Percentiles rank a stretch among this genome's conserved stretches.
Conservation (phyloP, 257 asterid genomes). For the Datura wrightii region DNA sequence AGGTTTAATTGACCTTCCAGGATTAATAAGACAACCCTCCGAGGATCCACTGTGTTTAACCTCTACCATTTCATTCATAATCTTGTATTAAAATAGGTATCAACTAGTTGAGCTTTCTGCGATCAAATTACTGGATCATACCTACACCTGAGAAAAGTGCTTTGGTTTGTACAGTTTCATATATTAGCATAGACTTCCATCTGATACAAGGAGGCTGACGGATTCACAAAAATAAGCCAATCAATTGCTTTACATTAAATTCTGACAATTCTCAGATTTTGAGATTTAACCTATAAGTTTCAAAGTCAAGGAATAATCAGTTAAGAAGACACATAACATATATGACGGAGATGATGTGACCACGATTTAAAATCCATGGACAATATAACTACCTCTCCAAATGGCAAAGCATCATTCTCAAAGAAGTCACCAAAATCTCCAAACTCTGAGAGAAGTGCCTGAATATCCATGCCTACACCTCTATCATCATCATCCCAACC, state of each 20-base stretch:
- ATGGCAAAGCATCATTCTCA: conserved; percentile 79
- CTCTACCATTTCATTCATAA: not conserved
- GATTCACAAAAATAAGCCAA: not conserved
- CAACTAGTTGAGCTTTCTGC: not conserved
- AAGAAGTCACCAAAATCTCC: conserved; percentile 99
- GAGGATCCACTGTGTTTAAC: not conserved
- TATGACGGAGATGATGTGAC: not conserved
- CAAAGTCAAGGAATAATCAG: not conserved
- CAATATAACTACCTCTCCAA: conserved; percentile 82
- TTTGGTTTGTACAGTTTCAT: not conserved
- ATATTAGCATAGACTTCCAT: conserved; percentile 28
- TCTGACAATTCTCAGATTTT: not conserved
- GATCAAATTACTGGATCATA: conserved; percentile 15
- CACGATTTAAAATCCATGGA: not conserved
- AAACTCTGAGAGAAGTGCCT: conserved; percentile 89
- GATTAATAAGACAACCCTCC: not conserved
- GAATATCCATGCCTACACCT: conserved; percentile 81
- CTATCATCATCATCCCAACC: conserved; percentile 96
- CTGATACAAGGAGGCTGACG: not conserved
- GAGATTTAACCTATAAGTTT: conserved; percentile 7
- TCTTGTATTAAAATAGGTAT: conserved; percentile 5
- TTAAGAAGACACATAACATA: not conserved
- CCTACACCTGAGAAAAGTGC: not conserved
- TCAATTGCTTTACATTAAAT: not conserved
- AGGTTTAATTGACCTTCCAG: not conserved